Conservation (phyloP, 2,329 filamentous ascomycete species). For the Monascus ruber region DNA sequence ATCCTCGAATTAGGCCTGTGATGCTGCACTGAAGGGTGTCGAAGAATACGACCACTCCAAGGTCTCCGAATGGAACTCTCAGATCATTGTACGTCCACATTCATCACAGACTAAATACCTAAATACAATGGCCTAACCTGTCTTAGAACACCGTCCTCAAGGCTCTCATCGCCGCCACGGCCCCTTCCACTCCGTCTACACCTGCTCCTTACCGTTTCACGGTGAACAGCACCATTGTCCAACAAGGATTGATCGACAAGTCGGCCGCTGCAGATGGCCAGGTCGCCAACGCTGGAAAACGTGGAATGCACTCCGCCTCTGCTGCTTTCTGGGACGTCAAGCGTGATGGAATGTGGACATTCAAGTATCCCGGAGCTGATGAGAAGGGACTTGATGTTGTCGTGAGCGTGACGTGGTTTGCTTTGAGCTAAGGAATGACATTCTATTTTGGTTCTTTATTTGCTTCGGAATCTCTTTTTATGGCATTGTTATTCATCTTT, state of each 20-base stretch:
- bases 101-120: background rate
- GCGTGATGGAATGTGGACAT: slow-evolving; percentile 43
- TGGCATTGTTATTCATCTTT: background rate
- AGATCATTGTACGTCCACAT: slow-evolving; percentile 64
- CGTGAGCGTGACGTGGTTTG: slow-evolving; percentile 39
- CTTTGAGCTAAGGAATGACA: slow-evolving; percentile 13
- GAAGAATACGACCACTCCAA: slow-evolving; percentile 78
- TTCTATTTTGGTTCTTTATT: slow-evolving; percentile 1
- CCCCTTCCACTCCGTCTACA: slow-evolving; percentile 21
- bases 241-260: slow-evolving; percentile 56
- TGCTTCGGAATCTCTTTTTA: background rate
- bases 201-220: slow-evolving; percentile 75
- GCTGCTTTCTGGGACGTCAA: slow-evolving; percentile 42
- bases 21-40: slow-evolving; percentile 59
- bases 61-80: slow-evolving; percentile 79
- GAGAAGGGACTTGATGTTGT: slow-evolving; percentile 39
- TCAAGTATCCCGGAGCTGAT: slow-evolving; percentile 37
- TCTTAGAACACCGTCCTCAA: slow-evolving; percentile 29
- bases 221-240: slow-evolving; percentile 96
- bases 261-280: slow-evolving; percentile 44
- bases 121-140: background rate
- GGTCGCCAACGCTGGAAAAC: slow-evolving; percentile 59
- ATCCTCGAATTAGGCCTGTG: slow-evolving; percentile 57
- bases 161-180: slow-evolving; percentile 31
- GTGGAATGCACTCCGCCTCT: slow-evolving; percentile 51